A percentile compares a stretch with the other conserved stretches of the same genome.
Evolutionary conservation across 108 stramenopile genomes (phyloP).

Genomic region (Nannochloropsis gaditana): DNA sequence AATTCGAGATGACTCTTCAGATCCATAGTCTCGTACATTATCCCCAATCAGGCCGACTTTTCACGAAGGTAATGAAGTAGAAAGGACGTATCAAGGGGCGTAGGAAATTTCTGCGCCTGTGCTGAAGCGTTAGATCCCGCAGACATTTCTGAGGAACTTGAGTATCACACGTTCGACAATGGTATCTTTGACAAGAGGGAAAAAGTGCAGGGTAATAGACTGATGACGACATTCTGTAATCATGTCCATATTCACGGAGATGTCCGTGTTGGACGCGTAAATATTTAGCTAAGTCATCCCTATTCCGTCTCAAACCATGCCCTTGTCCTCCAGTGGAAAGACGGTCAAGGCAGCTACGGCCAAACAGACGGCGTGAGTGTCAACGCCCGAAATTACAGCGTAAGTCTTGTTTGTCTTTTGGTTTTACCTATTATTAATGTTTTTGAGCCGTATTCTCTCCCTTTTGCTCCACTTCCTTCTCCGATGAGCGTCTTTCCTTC

Average conservation of each 20-base stretch:
- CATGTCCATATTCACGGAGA: too few species aligned
- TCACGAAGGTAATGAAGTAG: background rate
- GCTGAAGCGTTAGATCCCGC: too few species aligned
- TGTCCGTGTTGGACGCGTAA: too few species aligned
- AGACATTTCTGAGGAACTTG: too few species aligned
- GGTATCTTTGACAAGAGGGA: too few species aligned
- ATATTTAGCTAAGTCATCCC: too few species aligned
- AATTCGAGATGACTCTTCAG: background rate
- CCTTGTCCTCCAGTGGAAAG: background rate
- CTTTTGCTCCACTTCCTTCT: background rate
- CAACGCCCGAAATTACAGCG: background rate
- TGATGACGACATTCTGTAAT: too few species aligned
- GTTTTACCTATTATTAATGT: too few species aligned
- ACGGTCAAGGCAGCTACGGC: background rate
- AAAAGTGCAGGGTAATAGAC: too few species aligned
- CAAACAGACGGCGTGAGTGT: background rate
- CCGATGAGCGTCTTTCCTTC: background rate
- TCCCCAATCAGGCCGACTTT: slow-evolving; percentile 12
- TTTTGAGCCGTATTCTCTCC: background rate
- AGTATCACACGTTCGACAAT: too few species aligned
- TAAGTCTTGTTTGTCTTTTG: background rate
- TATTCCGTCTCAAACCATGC: too few species aligned
- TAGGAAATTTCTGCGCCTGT: too few species aligned
- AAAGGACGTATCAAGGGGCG: background rate
- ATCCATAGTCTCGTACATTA: background rate